These are phyloP conservation scores for Talaromyces borbonicus DNA, from an alignment of 495 filamentous ascomycete genomes.

Conservation along the genomic window DNA sequence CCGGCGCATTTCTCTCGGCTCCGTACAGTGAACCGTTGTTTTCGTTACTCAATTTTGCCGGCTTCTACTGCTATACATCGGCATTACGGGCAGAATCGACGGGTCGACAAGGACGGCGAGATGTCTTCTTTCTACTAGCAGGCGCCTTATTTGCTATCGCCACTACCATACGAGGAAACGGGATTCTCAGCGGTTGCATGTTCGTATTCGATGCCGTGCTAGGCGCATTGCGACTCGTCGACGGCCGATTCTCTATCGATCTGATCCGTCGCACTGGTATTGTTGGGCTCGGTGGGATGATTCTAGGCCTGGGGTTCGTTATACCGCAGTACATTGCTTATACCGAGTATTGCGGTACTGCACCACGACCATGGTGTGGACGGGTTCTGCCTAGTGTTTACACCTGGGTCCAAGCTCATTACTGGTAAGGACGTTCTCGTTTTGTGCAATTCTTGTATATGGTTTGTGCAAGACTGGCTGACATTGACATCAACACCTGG, in stretches of 20 bases:
- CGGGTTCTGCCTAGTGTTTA: slow-evolving; percentile 72
- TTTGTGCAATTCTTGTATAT: neutral
- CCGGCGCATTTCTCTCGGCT: slow-evolving; percentile 80
- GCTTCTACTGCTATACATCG: slow-evolving; percentile 58
- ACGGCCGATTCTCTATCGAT: slow-evolving; percentile 16
- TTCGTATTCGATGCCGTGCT: slow-evolving; percentile 49
- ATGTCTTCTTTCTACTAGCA: slow-evolving; percentile 43
- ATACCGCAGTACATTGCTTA: slow-evolving; percentile 73
- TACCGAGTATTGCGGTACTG: slow-evolving; percentile 51
- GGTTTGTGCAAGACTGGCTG: neutral
- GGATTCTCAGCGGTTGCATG: slow-evolving; percentile 68
- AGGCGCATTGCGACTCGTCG: slow-evolving; percentile 22
- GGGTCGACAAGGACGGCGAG: slow-evolving; percentile 17
- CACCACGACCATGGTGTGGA: slow-evolving; percentile 63
- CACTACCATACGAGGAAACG: slow-evolving; percentile 75
- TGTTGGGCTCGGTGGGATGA: slow-evolving; percentile 53
- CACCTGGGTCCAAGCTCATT: slow-evolving; percentile 74
- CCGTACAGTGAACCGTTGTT: slow-evolving; percentile 78
- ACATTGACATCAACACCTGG: neutral
- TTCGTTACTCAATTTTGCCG: slow-evolving; percentile 65
- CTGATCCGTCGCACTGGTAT: slow-evolving; percentile 37
- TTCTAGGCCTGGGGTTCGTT: slow-evolving; percentile 54
- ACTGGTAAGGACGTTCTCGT: slow-evolving; percentile 60
- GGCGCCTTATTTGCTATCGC: slow-evolving; percentile 65
- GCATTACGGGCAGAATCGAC: slow-evolving; percentile 31